Conservation (phyloP, 257 asterid species). For the Penstemon eatonii region DNA sequence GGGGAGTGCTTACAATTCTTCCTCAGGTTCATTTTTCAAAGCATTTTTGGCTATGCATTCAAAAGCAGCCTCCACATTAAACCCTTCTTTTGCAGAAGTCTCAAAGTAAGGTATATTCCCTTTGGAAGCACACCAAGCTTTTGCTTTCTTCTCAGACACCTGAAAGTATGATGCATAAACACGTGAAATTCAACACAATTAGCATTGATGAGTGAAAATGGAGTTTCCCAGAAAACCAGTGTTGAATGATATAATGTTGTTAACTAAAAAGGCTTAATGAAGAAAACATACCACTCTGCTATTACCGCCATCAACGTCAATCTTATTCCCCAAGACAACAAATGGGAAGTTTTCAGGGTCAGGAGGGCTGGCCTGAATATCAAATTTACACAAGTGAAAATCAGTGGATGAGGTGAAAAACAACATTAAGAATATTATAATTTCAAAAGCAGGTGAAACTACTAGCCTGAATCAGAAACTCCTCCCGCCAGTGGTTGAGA, state of each 20-base stretch:
- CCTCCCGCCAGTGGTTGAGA: conserved; percentile 70
- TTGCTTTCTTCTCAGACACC: conserved; percentile 68
- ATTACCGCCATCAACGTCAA: conserved; percentile 64
- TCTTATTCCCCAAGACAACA: conserved; percentile 59
- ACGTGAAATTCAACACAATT: conserved; percentile 11
- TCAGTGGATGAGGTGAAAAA: conserved; percentile 16
- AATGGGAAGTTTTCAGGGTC: conserved; percentile 67
- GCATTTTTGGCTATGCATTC: conserved; percentile 67
- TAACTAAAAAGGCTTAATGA: conserved; percentile 4
- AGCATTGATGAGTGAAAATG: not conserved
- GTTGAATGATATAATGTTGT: too few species aligned
- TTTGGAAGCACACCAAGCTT: conserved; percentile 65
- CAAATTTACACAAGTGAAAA: conserved; percentile 9
- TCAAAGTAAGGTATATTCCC: conserved; percentile 65
- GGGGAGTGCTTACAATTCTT: conserved; percentile 50
- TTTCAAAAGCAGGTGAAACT: conserved; percentile 10
- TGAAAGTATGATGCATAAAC: conserved; percentile 17
- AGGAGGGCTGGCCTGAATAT: conserved; percentile 60
- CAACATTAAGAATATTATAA: not conserved
- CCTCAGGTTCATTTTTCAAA: conserved; percentile 55
- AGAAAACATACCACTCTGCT: conserved; percentile 53
- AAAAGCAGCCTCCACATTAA: conserved; percentile 62
- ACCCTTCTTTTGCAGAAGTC: conserved; percentile 70
- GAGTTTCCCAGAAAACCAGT: not conserved
- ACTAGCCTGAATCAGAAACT: conserved; percentile 61